phyloP scores from a whole-genome alignment of 176 grass and related monocot genomes.

The Coix lacrymajobi region DNA sequence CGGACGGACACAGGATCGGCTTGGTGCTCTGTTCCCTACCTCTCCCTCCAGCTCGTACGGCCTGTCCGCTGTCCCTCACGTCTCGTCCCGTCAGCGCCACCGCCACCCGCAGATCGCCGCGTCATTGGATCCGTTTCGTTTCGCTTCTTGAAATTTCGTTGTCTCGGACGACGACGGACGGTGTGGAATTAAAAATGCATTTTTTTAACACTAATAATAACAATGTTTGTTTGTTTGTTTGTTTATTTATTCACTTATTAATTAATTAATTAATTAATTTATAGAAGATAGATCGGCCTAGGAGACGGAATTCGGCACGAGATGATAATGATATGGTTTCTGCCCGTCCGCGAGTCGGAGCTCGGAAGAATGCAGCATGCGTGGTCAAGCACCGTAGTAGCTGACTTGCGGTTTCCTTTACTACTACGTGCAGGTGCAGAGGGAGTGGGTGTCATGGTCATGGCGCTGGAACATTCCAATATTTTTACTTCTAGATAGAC shows the following conservation, averaged over 20 bases:
- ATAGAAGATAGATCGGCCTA: neutral
- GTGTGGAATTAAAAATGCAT: neutral
- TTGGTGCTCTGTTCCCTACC: neutral
- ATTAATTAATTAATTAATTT: too few species aligned
- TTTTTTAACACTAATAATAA: too few species aligned
- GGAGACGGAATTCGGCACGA: neutral
- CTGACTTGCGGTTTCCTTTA: too few species aligned
- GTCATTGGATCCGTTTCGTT: neutral
- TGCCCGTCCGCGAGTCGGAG: neutral
- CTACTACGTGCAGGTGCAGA: neutral
- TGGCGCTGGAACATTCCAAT: neutral
- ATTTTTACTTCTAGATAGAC: neutral
- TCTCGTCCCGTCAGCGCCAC: neutral
- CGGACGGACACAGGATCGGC: too few species aligned
- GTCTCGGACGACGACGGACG: neutral
- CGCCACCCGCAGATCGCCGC: neutral
- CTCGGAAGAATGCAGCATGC: neutral
- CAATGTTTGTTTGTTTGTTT: neutral
- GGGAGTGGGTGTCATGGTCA: neutral
- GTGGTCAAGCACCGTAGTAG: neutral
- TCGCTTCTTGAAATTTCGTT: neutral
- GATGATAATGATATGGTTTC: neutral
- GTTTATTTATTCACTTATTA: too few species aligned
- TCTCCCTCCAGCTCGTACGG: slow-evolving; percentile 4
- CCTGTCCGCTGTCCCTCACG: too few species aligned